These are phyloP conservation scores for Keqinozyma sinolaborantium DNA, from an alignment of 1,139 yeast species.

Conservation along the genomic window DNA sequence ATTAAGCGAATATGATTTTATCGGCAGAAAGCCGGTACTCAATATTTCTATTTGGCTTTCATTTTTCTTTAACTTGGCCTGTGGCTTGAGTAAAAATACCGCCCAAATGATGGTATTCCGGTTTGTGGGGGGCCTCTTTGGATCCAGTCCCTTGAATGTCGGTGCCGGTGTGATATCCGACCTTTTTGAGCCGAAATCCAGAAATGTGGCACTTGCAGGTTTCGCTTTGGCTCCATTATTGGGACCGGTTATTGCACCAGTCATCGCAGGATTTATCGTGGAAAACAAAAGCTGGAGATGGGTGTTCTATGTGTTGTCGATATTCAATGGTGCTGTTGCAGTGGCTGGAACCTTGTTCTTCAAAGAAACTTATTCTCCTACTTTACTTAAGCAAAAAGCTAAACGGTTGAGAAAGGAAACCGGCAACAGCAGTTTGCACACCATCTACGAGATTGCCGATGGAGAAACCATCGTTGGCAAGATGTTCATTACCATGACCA, in stretches of 20 bases:
- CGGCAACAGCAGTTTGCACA: slow-evolving; percentile 37
- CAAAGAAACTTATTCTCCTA: slow-evolving; percentile 41
- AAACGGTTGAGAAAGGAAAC: slow-evolving; percentile 27
- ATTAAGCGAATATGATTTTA: slow-evolving; percentile 38
- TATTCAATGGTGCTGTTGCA: slow-evolving; percentile 40
- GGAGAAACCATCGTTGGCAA: slow-evolving; percentile 30
- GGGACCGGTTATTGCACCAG: slow-evolving; percentile 64
- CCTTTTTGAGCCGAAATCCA: slow-evolving; percentile 33
- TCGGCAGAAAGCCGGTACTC: slow-evolving; percentile 39
- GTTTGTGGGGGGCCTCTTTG: slow-evolving; percentile 38
- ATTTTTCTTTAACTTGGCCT: slow-evolving; percentile 35
- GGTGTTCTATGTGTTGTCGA: slow-evolving; percentile 40
- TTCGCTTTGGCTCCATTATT: slow-evolving; percentile 43
- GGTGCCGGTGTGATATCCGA: slow-evolving; percentile 42
- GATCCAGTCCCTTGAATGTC: slow-evolving; percentile 42
- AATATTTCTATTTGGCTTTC: slow-evolving; percentile 36
- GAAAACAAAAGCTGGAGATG: slow-evolving; percentile 43
- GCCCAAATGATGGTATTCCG: slow-evolving; percentile 38
- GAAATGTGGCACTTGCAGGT: slow-evolving; percentile 41
- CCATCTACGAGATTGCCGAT: slow-evolving; percentile 41
- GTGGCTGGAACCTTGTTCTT: slow-evolving; percentile 31
- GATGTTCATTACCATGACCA: slow-evolving; percentile 29
- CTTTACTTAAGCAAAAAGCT: slow-evolving; percentile 31
- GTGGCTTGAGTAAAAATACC: slow-evolving; percentile 38
- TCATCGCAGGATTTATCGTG: slow-evolving; percentile 55